phyloP scores from a whole-genome alignment of 2,329 filamentous ascomycete genomes.

The Fusarium burgessii region DNA sequence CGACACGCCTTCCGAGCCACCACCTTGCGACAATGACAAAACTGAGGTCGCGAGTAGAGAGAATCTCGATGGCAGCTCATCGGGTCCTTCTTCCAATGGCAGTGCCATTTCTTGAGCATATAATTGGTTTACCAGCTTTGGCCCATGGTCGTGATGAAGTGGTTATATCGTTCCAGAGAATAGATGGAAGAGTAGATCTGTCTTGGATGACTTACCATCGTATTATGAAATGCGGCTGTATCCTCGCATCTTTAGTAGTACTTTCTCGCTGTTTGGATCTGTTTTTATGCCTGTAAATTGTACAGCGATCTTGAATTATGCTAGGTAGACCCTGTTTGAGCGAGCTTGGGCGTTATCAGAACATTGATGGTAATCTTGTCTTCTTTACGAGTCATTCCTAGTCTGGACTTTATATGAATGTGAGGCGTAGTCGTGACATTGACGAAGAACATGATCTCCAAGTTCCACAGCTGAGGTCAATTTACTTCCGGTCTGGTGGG shows the following conservation, averaged over 20 bases:
- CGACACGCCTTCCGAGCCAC: fast-evolving
- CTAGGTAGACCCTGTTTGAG: background rate
- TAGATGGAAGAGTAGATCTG: fast-evolving
- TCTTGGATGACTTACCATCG: fast-evolving
- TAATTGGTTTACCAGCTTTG: background rate
- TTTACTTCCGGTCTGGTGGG: background rate
- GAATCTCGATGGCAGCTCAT: fast-evolving
- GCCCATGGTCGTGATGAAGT: background rate
- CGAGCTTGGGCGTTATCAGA: too few relatives aligned
- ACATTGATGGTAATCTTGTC: fast-evolving
- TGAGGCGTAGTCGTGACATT: fast-evolving
- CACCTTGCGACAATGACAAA: background rate
- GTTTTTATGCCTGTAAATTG: fast-evolving
- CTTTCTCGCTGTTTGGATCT: background rate
- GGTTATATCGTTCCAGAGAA: fast-evolving
- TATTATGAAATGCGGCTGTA: fast-evolving
- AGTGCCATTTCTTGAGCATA: background rate
- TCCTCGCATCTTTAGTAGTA: fast-evolving
- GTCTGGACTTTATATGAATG: fast-evolving
- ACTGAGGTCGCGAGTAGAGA: background rate
- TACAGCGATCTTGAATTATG: background rate
- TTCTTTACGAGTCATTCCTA: fast-evolving
- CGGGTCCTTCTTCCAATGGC: too few relatives aligned
- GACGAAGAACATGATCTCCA: fast-evolving
- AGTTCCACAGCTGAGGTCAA: background rate